Base-by-base conservation (phyloP, 2,329 filamentous ascomycete genomes). In the Penicillium crustosum region DNA sequence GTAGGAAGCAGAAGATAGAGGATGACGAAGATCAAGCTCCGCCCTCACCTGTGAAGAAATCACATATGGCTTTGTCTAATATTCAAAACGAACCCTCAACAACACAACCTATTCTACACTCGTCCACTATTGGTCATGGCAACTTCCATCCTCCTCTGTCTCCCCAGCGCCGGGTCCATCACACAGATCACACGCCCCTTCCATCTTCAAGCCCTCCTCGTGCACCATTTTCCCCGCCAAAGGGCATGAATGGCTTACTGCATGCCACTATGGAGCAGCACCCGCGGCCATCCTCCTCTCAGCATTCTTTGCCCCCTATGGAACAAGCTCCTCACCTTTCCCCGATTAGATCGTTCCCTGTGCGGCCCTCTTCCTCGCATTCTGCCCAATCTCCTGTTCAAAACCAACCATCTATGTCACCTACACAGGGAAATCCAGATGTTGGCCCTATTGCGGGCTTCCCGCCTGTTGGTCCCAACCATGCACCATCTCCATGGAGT, bases 341-440 rank as follows among this genome's bases (percentile, higher is more conserved):
- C 44, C 65, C 64, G 0, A 61, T 70, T 47, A 62, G 67, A 33
- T 66, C 74, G n/a, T 73, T 76, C 53, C 62, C 71, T 44, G 71
- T 67, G 33, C 76, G 75, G 38, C 76, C 76, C n/a, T 71, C 74
- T 19, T 78, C 77, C 5, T 76, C 76, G 42, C 75, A 79, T 54
- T 76, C 76, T 25, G 61, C 65, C 7, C 70, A 73, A 43, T 72
- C 68, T 48, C 70, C 67, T 35, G 73, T 79, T 21, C 73, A 79
- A 47, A 79, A 78, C 55, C 75, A 73, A 15, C 77, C 78, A 1
- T 76, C 77, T 1, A 78, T 80, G 73, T 80, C 79, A 21, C 78
- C 79, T 23, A 78, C 81, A 55, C 67, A 82, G 72, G 73, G 81
- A 55, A 73, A 83, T 68, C 68, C 78, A 70, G 73, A 83, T 66